Percentiles rank a stretch among this genome's conserved stretches.
Evolutionary conservation across 495 filamentous ascomycete genomes (phyloP).

Genomic region (Hypoxylon fuscum): DNA sequence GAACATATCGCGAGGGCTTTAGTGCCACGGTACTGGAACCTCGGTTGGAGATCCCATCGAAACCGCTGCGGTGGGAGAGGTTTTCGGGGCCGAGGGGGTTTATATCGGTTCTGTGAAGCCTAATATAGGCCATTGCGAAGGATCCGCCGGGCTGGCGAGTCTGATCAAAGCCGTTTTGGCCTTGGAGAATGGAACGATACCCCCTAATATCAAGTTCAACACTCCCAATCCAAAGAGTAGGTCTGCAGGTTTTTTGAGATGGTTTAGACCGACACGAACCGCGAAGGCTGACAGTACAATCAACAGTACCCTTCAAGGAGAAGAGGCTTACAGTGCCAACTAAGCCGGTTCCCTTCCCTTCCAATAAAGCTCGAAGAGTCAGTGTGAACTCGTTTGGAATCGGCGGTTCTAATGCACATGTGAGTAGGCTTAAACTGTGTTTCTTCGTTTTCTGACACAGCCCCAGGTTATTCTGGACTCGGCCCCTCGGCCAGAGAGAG

Average conservation of each 20-base stretch:
- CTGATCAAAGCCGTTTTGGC: conserved; percentile 61
- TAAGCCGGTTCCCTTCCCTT: conserved; percentile 31
- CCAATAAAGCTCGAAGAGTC: conserved; percentile 34
- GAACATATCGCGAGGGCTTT: conserved; percentile 1
- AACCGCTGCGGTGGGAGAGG: conserved; percentile 41
- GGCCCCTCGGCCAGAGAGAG: conserved; percentile 1
- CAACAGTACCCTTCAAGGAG: conserved; percentile 35
- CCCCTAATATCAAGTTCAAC: conserved; percentile 48
- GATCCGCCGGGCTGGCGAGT: conserved; percentile 55
- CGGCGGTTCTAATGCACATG: conserved; percentile 61
- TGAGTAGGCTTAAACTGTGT: conserved; percentile 5
- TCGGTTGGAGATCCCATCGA: conserved; percentile 52
- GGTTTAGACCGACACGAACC: background rate
- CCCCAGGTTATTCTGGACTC: conserved; percentile 49
- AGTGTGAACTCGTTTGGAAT: conserved; percentile 60
- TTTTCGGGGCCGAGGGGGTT: conserved; percentile 44
- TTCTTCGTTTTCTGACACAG: background rate
- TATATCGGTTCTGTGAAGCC: conserved; percentile 62
- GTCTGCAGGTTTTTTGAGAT: conserved; percentile 4
- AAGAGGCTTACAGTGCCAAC: conserved; percentile 38
- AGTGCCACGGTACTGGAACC: conserved; percentile 48
- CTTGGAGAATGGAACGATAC: conserved; percentile 56
- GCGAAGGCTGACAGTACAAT: conserved; percentile 12
- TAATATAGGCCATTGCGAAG: conserved; percentile 63
- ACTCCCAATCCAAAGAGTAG: conserved; percentile 43